phyloP scores from a whole-genome alignment of 305 asterid genomes.

The Plantago lanceolata region DNA sequence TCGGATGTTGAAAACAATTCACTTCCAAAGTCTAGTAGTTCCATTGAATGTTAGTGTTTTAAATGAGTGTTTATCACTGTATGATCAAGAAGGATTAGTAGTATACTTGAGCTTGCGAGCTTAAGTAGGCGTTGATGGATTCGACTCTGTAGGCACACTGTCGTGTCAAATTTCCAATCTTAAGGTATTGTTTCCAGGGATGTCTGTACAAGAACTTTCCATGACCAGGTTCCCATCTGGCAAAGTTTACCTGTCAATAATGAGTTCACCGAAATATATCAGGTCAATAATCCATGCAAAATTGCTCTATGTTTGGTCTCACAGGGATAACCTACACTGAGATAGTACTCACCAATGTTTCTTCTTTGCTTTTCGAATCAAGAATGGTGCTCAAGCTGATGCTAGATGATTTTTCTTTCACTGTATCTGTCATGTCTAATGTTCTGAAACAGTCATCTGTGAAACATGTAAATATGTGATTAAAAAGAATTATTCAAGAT shows the following conservation, averaged over 20 bases:
- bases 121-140: constrained; percentile 47
- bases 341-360: constrained; percentile 40
- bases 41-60: background rate
- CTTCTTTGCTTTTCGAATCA: constrained; percentile 54
- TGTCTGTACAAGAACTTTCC: constrained; percentile 62
- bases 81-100: constrained; percentile 1
- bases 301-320: too few species aligned
- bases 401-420: constrained; percentile 22
- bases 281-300: background rate
- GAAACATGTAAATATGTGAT: constrained; percentile 34
- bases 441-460: constrained; percentile 39
- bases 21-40: background rate
- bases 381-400: constrained; percentile 41
- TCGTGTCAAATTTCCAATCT: constrained; percentile 48
- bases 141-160: constrained; percentile 60
- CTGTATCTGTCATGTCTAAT: constrained; percentile 21
- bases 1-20: too few species aligned
- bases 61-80: background rate
- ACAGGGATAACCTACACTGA: background rate
- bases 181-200: constrained; percentile 78
- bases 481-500: background rate
- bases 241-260: constrained; percentile 60
- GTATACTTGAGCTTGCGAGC: constrained; percentile 40
- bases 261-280: background rate
- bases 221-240: constrained; percentile 85